A percentile compares a stretch with the other conserved stretches of the same genome.
These are phyloP conservation scores for Aspergillus haitiensis DNA, from an alignment of 495 filamentous ascomycete species.

Conservation along the genomic window DNA sequence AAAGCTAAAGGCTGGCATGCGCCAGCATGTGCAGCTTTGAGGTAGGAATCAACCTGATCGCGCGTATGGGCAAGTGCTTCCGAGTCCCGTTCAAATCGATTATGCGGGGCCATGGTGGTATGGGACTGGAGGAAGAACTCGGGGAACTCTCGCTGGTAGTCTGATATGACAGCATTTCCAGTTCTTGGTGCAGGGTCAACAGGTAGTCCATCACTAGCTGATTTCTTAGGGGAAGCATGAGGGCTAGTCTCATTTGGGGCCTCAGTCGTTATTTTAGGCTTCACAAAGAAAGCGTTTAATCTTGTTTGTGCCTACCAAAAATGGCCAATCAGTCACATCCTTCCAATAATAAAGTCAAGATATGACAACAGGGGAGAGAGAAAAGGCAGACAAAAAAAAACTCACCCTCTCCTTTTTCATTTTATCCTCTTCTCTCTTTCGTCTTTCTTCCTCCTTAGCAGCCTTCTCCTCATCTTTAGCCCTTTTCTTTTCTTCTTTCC, in stretches of 20 bases:
- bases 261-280: constrained; percentile 38
- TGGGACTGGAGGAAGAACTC: constrained; percentile 73
- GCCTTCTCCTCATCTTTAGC: constrained; percentile 34
- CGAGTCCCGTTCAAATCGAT: constrained; percentile 56
- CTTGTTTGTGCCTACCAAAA: constrained; percentile 53
- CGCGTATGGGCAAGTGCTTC: constrained; percentile 48
- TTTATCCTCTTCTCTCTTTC: constrained; percentile 40
- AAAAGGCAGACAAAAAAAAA: constrained; percentile 21
- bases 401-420: constrained; percentile 68
- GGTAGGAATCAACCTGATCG: constrained; percentile 49
- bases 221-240: constrained; percentile 30
- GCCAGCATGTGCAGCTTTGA: constrained; percentile 32
- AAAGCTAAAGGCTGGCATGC: constrained; percentile 38
- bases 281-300: constrained; percentile 63
- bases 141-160: constrained; percentile 73
- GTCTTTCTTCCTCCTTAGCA: constrained; percentile 34
- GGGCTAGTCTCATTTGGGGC: constrained; percentile 19
- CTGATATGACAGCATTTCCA: constrained; percentile 39
- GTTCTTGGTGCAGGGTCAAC: constrained; percentile 21
- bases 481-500: constrained; percentile 50
- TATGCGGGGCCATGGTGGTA: constrained; percentile 58
- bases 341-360: background rate
- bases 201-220: constrained; percentile 15
- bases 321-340: background rate
- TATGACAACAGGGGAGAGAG: background rate